Evolutionary conservation across 2,329 filamentous ascomycete genomes (phyloP).

Genomic region (Neurospora sp.): DNA sequence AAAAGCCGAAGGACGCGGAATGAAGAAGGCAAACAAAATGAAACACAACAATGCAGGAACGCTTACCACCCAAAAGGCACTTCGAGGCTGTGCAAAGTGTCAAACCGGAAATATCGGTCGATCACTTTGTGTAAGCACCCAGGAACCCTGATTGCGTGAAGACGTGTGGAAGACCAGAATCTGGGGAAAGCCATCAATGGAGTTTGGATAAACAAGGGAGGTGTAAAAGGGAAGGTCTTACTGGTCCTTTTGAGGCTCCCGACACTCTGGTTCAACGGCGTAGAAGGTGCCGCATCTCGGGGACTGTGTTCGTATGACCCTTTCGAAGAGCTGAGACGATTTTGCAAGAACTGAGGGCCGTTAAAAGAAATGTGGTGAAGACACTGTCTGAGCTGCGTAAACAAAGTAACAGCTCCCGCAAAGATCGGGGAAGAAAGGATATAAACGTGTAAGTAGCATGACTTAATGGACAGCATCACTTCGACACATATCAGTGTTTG

Average conservation of each 20-base stretch:
- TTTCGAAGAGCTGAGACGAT: not conserved
- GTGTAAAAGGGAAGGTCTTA: not conserved
- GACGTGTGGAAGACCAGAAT: not conserved
- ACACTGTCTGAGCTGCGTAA: not conserved
- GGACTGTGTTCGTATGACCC: not conserved
- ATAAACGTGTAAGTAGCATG: not conserved
- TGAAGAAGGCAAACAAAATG: not conserved
- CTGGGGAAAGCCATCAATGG: not conserved
- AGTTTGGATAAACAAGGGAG: not conserved
- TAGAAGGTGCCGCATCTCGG: not conserved
- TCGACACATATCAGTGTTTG: constrained; percentile 10
- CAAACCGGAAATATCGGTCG: not conserved
- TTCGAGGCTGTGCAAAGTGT: not conserved
- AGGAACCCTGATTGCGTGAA: not conserved
- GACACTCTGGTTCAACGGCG: not conserved
- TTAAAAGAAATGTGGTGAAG: not conserved
- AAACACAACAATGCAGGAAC: not conserved
- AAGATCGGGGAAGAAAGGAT: not conserved
- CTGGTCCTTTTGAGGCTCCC: not conserved
- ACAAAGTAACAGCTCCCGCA: not conserved
- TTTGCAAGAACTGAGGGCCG: not conserved
- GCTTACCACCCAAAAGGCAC: not conserved
- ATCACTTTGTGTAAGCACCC: not conserved
- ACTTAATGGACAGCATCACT: not conserved
- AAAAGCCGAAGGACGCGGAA: constrained; percentile 1